Evolutionary conservation across 2,329 filamentous ascomycete genomes (phyloP).

Genomic region (Monosporascus ibericus): DNA sequence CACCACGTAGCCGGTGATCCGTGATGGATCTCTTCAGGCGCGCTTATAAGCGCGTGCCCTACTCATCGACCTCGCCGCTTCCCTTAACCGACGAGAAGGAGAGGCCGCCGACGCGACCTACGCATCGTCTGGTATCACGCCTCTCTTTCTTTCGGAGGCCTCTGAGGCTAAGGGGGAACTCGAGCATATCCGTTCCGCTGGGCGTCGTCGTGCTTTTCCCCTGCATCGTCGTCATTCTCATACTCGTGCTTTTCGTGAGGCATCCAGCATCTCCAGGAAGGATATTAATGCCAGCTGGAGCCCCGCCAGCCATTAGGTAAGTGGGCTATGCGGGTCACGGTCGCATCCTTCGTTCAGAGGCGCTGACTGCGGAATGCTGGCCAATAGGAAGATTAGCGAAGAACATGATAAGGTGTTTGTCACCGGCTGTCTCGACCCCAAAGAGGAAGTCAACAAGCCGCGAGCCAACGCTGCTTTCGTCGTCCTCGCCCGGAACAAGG

Average conservation of each 20-base stretch:
- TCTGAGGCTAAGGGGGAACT: slow-evolving; percentile 85
- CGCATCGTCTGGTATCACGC: slow-evolving; percentile 38
- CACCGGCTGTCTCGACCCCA: slow-evolving; percentile 74
- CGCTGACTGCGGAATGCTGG: not conserved
- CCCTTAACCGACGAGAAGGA: slow-evolving; percentile 48
- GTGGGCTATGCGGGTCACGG: slow-evolving; percentile 20
- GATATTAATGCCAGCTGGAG: slow-evolving; percentile 81
- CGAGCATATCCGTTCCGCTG: slow-evolving; percentile 83
- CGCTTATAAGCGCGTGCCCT: slow-evolving; percentile 44
- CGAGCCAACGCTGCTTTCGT: slow-evolving; percentile 94
- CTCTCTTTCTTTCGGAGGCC: slow-evolving; percentile 81
- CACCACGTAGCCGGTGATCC: slow-evolving; percentile 4
- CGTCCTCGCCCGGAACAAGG: slow-evolving; percentile 91
- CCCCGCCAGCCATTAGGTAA: slow-evolving; percentile 85
- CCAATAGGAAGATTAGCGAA: slow-evolving; percentile 83
- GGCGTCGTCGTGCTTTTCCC: slow-evolving; percentile 92
- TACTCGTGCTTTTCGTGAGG: slow-evolving; percentile 81
- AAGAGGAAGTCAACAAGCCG: slow-evolving; percentile 61
- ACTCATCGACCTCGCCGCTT: slow-evolving; percentile 34
- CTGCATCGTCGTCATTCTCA: slow-evolving; percentile 82
- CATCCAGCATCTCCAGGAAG: slow-evolving; percentile 78
- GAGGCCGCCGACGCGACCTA: slow-evolving; percentile 22
- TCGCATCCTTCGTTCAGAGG: no score
- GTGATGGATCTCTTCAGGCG: slow-evolving; percentile 55
- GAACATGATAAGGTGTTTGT: slow-evolving; percentile 96